These are phyloP conservation scores for Candida parachauliodes DNA, from an alignment of 805 yeast species.

Conservation along the genomic window DNA sequence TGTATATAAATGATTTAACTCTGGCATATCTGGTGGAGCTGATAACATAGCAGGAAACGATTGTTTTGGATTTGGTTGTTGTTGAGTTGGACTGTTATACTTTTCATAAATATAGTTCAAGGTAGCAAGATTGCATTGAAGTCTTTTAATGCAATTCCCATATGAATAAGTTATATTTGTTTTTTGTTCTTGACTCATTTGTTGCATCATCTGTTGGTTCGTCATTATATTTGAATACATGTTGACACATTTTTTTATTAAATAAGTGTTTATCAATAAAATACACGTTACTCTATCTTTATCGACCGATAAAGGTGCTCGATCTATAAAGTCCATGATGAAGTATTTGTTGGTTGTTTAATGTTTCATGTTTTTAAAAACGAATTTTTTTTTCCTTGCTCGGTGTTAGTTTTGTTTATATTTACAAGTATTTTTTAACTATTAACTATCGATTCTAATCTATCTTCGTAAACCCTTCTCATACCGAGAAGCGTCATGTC, in stretches of 20 bases:
- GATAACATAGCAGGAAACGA: constrained; percentile 48
- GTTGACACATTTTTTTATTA: constrained; percentile 37
- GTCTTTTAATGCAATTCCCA: constrained; percentile 37
- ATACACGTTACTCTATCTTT: constrained; percentile 42
- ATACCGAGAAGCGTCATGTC: constrained; percentile 75
- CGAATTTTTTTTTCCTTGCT: neutral
- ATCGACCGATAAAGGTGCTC: constrained; percentile 17
- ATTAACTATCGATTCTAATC: constrained; percentile 19
- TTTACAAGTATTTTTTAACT: neutral
- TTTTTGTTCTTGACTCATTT: constrained; percentile 28
- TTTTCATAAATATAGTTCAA: constrained; percentile 36
- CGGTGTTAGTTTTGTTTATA: neutral
- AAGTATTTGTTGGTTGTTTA: constrained; percentile 1
- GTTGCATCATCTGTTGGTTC: constrained; percentile 31
- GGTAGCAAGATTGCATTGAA: constrained; percentile 41
- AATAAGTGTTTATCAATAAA: constrained; percentile 39
- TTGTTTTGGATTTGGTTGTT: constrained; percentile 21
- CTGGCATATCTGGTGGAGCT: constrained; percentile 56
- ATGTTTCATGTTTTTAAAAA: constrained; percentile 4
- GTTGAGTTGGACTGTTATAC: constrained; percentile 29
- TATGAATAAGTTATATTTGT: constrained; percentile 32
- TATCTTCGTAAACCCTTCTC: constrained; percentile 58
- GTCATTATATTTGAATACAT: constrained; percentile 32
- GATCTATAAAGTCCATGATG: constrained; percentile 7
- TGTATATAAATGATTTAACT: constrained; percentile 45